phyloP scores from a whole-genome alignment of 164 flowering plant species.

The Litsea cubeba region DNA sequence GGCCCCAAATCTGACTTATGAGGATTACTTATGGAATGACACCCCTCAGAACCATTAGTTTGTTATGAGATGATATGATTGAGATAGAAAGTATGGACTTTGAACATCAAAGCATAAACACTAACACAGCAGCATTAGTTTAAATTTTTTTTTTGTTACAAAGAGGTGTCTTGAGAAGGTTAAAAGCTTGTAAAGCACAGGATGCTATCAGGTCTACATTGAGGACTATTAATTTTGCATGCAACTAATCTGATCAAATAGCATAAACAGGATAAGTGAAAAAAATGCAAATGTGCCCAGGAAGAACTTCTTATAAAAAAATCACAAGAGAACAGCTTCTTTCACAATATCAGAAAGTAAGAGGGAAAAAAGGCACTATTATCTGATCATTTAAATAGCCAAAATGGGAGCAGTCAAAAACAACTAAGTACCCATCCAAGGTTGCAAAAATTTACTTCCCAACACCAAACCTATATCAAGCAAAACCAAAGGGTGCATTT shows the following conservation, averaged over 20 bases:
- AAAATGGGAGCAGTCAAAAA: background rate
- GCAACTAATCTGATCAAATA: background rate
- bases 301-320: background rate
- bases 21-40: too few species aligned
- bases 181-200: too few species aligned
- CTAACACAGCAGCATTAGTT: too few species aligned
- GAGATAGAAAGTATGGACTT: too few species aligned
- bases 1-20: too few species aligned
- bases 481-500: background rate
- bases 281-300: background rate
- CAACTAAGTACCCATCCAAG: background rate
- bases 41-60: too few species aligned
- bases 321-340: background rate
- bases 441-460: background rate
- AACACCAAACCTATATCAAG: too few species aligned
- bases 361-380: background rate
- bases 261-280: background rate
- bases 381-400: background rate
- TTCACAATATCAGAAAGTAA: background rate
- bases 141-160: too few species aligned
- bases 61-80: too few species aligned
- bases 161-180: too few species aligned
- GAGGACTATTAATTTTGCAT: background rate
- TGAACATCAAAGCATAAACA: too few species aligned
- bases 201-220: too few species aligned